Evolutionary conservation across 371 early-diverging fungal species (phyloP), one percentile per base, ranked within the genome.

Genomic region (Mortierella sp.): DNA sequence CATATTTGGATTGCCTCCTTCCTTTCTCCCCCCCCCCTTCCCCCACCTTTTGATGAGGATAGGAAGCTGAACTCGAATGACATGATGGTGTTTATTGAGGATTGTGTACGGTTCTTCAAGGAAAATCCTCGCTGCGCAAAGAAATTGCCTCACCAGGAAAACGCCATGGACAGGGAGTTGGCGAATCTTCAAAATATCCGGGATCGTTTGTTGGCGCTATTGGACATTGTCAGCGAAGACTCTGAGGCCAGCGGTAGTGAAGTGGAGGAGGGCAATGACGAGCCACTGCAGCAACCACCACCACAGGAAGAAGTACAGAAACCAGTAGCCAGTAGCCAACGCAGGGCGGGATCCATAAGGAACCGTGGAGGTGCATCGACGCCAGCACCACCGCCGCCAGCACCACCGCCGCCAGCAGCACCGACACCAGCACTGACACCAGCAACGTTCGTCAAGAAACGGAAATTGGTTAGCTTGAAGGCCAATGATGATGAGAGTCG

Each of bases 401-500:
- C n/a, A n/a, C n/a, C n/a, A n/a, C n/a, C n/a, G n/a, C 7, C 34
- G 34, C 7, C 10, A 34, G 34, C 34, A 34, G 34, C 34, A 34
- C 4, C 7, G 34, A 34, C 10, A 34, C n/a, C 34, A 34, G 34
- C 10, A 10, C 34, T 10, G 34, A 34, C 34, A 34, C 34, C 34
- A 4, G 34, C 34, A 34, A 42, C 59, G 26, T 47, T 67, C 49
- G 43, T 62, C 58, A 65, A 71, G 58, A 58, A 81, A 64, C 45
- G 80, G 58, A 63, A 79, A 70, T 19, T 51, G 49, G 30, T 63
- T 78, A 55, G 82, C 64, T 47, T 85, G 78, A 38, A 80, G 76
- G 82, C 73, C 51, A 42, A 81, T 1, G 60, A 66, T 23, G 45
- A 41, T 0, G 63, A 66, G 23, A 64, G 81, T 14, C 80, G 88